phyloP scores from a whole-genome alignment of 2,329 filamentous ascomycete genomes.

The Teratosphaeria viscida region DNA sequence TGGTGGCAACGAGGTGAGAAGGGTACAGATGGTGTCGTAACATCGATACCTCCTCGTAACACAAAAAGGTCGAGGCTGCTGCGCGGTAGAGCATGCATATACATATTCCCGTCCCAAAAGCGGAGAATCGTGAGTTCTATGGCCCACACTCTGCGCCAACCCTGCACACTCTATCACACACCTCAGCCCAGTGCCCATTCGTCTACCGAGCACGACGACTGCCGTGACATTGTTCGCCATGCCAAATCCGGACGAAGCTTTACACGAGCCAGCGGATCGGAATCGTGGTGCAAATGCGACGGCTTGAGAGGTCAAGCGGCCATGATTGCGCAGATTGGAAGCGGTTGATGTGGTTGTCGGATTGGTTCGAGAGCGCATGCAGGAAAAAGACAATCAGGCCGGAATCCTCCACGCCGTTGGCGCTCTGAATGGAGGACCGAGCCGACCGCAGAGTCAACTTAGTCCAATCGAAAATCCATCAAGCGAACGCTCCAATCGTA shows the following conservation, averaged over 20 bases:
- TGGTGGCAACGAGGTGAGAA: background rate
- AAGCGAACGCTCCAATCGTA: background rate
- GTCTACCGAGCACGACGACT: background rate
- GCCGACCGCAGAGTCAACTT: background rate
- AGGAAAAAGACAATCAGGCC: background rate
- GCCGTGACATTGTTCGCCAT: background rate
- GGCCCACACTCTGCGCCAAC: background rate
- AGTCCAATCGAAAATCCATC: background rate
- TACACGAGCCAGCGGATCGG: background rate
- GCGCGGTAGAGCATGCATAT: conserved; percentile 3
- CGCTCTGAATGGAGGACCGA: background rate
- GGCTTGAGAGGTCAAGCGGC: background rate
- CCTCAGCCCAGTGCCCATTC: background rate
- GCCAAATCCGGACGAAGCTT: background rate
- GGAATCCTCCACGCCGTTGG: background rate
- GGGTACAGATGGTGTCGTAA: background rate
- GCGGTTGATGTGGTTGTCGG: background rate
- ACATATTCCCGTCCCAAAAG: background rate
- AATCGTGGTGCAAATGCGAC: background rate
- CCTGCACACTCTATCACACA: conserved; percentile 1
- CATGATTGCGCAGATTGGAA: background rate
- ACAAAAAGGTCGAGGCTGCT: background rate
- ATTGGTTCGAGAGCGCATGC: background rate
- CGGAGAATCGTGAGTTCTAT: background rate
- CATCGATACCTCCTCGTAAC: background rate